Evolutionary conservation across 768 basidiomycete genomes (phyloP), one percentile per base, ranked within the genome.

Genomic region (Russula griseocarnosa): DNA sequence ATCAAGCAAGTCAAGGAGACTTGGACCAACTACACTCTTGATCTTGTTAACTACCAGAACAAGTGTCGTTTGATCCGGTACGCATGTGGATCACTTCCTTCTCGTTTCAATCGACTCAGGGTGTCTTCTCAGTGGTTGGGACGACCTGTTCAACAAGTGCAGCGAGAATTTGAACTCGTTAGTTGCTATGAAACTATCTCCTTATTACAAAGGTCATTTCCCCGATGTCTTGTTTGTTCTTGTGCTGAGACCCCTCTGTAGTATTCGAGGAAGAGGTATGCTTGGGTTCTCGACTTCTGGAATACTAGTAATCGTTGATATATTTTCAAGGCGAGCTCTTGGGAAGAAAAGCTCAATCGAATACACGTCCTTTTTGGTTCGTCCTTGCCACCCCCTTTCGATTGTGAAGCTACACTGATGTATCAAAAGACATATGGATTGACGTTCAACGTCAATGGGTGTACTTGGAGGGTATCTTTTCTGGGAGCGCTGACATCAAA

Each of bases 391-490:
- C 26, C 20, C 11, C 30, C 49, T 51, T 28, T 55, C 54, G 28
- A 13, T 18, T n/a, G 7, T 11, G 46, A 38, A 38, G 2, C n/a
- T 32, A 14, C 10, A 28, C 58, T 73, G 51, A 72, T 24, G 26
- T 34, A 46, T 42, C 50, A 18, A 28, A 67, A 93, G 92, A 99
- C 75, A 90, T 98, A 42, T 99, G 97, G 97, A 97, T 99, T 69
- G 97, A 99, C 70, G 97, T 99, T 18, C 97, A 99, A 70, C 86
- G 97, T 8, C 97, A 99, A 78, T 99, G 97, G 97, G 97, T 99
- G 1, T 99, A 99, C 73, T 82, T 99, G 58, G 97, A 99, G 75
- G 97, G 97, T 49, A 99, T 99, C 70, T 99, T 99, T 77, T 93
- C 96, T n/a, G 95, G 96, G 38, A 98, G 94, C 69, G 97, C 95